phyloP scores from a whole-genome alignment of 139 green algal species.

The Chlorokybus atmophyticus region DNA sequence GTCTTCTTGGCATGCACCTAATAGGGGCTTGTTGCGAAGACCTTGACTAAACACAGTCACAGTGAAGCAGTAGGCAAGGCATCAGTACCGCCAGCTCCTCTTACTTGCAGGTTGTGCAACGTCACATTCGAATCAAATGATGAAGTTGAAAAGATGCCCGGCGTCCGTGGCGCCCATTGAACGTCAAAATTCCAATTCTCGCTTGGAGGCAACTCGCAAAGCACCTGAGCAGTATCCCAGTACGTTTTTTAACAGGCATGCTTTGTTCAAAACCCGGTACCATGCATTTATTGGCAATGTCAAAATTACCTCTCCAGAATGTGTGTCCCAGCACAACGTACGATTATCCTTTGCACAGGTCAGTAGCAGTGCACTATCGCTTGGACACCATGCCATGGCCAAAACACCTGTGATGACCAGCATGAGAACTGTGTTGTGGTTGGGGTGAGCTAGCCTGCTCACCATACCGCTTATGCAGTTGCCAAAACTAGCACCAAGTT shows the following conservation, averaged over 20 bases:
- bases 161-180: conserved; percentile 55
- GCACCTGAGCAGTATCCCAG: conserved; percentile 17
- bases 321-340: conserved; percentile 85
- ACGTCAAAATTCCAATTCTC: conserved; percentile 77
- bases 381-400: conserved; percentile 72
- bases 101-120: conserved; percentile 41
- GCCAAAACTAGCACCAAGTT: no score
- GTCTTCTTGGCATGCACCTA: no score
- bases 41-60: no score
- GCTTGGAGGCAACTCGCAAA: conserved; percentile 32
- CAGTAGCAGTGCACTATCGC: conserved; percentile 77
- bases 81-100: no score
- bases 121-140: conserved; percentile 54
- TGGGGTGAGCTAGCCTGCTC: no score
- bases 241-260: no score
- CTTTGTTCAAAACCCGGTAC: no score
- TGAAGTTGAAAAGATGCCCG: conserved; percentile 51
- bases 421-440: no score
- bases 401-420: conserved; percentile 62
- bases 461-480: no score
- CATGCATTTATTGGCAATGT: no score
- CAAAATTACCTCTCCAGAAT: conserved; percentile 27
- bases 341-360: conserved; percentile 82
- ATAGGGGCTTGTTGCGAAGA: no score
- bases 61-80: no score